Evolutionary conservation across 2,329 filamentous ascomycete genomes (phyloP), one percentile per base, ranked within the genome.

Genomic region (Fusarium mangiferae): DNA sequence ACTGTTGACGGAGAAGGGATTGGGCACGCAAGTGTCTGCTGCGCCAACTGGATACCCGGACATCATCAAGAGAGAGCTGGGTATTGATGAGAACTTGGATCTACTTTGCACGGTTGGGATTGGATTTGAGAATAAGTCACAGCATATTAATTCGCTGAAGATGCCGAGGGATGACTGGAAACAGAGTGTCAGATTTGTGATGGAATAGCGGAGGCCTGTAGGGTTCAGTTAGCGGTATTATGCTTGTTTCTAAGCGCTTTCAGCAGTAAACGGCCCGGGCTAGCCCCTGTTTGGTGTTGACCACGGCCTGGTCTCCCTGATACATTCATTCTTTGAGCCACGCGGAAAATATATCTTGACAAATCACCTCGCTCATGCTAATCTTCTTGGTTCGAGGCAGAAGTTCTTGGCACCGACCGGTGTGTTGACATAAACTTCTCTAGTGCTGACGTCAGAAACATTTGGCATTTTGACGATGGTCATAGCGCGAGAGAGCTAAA

Each of bases 151-250:
- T 24, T 54, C 39, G 7, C 14, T 71, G 11, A 71, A 71, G 45
- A 71, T 71, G 68, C 62, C 68, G 3, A 71, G 67, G 20, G 42
- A 71, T 11, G 54, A 66, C 3, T 70, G 60, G 68, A 70, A 70
- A 35, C 44, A 70, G 36, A 70, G 28, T 13, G 55, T 58, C 14
- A 55, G 6, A n/a, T 45, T 71, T 39, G 45, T 62, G 17, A 7
- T 57, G 10, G 35, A 62, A 14, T 58, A 54, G 24, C 3, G 2
- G 35, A 7, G 14, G 7, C 5, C 7, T 5, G 22, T 30, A 30
- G 22, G 2, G 49, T 35, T 52, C 18, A 11, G 12, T 18, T 39
- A 39, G 24, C 7, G 33, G 35, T 22, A 20, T 38, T n/a, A 18
- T 28, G 18, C 33, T 38, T 54, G 10, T 39, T 54, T 28, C 35